Conservation (phyloP, 768 basidiomycete species). For the Naematelia encephala region DNA sequence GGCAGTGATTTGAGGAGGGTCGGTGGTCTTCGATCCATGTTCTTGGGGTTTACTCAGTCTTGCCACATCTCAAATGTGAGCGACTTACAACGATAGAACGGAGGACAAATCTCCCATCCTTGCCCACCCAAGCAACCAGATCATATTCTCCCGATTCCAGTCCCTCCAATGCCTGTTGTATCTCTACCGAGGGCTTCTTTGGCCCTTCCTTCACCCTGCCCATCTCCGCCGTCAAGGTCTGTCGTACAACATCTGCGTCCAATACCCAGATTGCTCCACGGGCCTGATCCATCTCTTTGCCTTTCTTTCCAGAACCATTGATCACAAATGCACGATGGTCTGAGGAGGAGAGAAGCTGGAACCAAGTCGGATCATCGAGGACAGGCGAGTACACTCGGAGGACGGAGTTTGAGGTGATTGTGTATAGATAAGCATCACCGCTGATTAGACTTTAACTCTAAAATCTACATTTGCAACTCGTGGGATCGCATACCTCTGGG, state of each 20-base stretch:
- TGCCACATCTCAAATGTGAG: background rate
- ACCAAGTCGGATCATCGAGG: conserved; percentile 73
- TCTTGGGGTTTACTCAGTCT: conserved; percentile 59
- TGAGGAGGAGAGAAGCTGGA: conserved; percentile 78
- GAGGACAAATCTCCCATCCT: conserved; percentile 28
- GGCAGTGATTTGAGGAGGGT: conserved; percentile 39
- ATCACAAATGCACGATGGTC: conserved; percentile 56
- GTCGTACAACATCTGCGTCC: conserved; percentile 61
- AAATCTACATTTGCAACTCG: background rate
- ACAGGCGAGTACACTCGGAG: conserved; percentile 83
- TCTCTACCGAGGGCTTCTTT: background rate
- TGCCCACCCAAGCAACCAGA: conserved; percentile 37
- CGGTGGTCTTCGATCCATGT: conserved; percentile 83
- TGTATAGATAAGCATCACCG: conserved; percentile 59
- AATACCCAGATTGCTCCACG: conserved; percentile 58
- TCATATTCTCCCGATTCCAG: conserved; percentile 38
- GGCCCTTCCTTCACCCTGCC: conserved; percentile 5
- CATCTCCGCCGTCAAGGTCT: conserved; percentile 17
- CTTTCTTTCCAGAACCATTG: conserved; percentile 11
- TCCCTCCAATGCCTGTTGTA: conserved; percentile 27
- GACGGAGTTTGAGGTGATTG: conserved; percentile 75
- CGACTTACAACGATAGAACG: conserved; percentile 34
- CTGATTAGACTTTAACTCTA: conserved; percentile 16
- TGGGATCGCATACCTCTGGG: conserved; percentile 19
- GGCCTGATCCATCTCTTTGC: background rate